Percentiles rank a stretch among this genome's conserved stretches.
phyloP scores from a whole-genome alignment of 2,329 filamentous ascomycete genomes.

The Aspergillus quadrilineatus region DNA sequence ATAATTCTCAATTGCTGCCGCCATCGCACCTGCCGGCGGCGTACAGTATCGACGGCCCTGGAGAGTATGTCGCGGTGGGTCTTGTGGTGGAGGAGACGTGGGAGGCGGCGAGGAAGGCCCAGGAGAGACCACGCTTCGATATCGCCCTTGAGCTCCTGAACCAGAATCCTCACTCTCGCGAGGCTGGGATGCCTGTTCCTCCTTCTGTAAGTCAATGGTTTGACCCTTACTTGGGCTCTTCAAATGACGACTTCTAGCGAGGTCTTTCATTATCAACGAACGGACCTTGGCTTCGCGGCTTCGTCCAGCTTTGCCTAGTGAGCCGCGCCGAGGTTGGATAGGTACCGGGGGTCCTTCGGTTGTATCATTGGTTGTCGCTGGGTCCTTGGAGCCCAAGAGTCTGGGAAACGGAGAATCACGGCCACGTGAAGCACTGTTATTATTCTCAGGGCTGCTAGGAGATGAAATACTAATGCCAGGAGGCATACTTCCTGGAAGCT shows the following conservation, averaged over 20 bases:
- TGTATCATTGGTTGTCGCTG: background rate
- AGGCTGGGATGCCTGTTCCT: background rate
- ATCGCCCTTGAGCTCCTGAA: conserved; percentile 9
- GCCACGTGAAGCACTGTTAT: background rate
- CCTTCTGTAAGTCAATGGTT: background rate
- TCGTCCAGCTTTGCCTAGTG: conserved; percentile 18
- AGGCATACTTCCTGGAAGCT: background rate
- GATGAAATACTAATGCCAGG: background rate
- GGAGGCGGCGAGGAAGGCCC: conserved; percentile 29
- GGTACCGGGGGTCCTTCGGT: conserved; percentile 3
- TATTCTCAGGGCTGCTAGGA: background rate
- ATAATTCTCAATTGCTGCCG: conserved; percentile 7
- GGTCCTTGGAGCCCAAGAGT: background rate
- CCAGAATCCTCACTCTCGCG: conserved; percentile 10
- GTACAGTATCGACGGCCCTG: conserved; percentile 21
- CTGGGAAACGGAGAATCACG: conserved; percentile 1
- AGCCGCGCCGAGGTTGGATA: conserved; percentile 4
- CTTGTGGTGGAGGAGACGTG: conserved; percentile 25
- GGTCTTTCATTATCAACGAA: conserved; percentile 30
- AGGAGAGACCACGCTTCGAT: conserved; percentile 22
- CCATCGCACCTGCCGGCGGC: conserved; percentile 12
- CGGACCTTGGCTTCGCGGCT: conserved; percentile 27
- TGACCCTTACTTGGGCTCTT: conserved; percentile 11
- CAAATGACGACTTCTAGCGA: conserved; percentile 25
- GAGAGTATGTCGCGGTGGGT: conserved; percentile 19